Conservation (phyloP, 164 flowering plant genomes). For the Piper longum region DNA sequence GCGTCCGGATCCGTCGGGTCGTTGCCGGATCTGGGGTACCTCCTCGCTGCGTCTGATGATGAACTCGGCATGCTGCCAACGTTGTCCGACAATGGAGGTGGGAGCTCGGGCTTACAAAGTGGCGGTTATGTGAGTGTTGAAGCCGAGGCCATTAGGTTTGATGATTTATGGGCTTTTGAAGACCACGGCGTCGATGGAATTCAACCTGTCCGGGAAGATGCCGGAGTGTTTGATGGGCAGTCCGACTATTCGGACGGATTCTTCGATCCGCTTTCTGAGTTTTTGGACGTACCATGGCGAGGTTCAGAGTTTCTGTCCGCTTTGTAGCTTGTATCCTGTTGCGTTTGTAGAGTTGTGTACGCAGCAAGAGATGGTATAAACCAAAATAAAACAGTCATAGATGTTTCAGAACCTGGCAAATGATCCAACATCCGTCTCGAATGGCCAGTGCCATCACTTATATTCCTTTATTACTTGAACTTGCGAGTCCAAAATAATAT, state of each 20-base stretch:
- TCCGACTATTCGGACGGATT: constrained; percentile 32
- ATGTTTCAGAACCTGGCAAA: too few species aligned
- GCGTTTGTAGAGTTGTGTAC: not conserved
- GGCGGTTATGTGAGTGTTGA: constrained; percentile 4
- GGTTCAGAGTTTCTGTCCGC: constrained; percentile 27
- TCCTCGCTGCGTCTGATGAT: constrained; percentile 67
- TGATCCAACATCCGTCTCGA: too few species aligned
- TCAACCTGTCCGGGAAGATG: constrained; percentile 10
- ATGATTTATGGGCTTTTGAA: constrained; percentile 31
- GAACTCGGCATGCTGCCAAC: constrained; percentile 67
- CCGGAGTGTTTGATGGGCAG: constrained; percentile 33
- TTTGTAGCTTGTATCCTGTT: constrained; percentile 2
- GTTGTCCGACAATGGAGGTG: constrained; percentile 3
- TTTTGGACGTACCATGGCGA: constrained; percentile 28
- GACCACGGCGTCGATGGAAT: constrained; percentile 26
- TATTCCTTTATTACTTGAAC: too few species aligned
- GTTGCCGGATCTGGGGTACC: constrained; percentile 43
- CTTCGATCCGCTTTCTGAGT: constrained; percentile 22
- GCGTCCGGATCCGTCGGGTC: constrained; percentile 14
- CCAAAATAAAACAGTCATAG: too few species aligned
- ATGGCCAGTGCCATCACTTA: too few species aligned
- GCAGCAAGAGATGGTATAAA: not conserved
- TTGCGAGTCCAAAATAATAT: too few species aligned
- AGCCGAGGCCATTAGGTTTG: constrained; percentile 11
- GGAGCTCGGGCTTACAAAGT: not conserved